Conservation (phyloP, 306 rosid genomes). For the Hippophae gyantsensis region DNA sequence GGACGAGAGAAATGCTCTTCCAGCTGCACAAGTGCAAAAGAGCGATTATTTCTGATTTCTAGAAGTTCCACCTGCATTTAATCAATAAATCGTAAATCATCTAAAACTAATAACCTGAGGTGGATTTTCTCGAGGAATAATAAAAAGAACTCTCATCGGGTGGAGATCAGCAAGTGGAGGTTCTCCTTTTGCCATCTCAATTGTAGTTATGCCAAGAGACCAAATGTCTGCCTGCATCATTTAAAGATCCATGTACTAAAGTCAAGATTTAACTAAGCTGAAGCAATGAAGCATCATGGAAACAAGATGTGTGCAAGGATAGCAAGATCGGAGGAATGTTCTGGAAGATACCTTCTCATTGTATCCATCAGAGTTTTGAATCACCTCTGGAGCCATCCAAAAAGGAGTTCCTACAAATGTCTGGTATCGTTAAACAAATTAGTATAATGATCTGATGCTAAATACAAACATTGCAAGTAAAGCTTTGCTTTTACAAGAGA, state of each 20-base stretch:
- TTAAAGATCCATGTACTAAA: conserved; percentile 26
- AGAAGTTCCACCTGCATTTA: conserved; percentile 13
- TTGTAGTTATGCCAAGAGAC: conserved; percentile 96
- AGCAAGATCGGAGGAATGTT: not conserved
- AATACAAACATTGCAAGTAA: not conserved
- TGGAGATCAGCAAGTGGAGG: conserved; percentile 99
- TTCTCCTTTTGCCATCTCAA: conserved; percentile 99
- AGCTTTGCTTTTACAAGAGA: not conserved
- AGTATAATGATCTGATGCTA: conserved; percentile 23
- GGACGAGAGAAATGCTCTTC: conserved; percentile 98
- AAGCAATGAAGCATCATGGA: conserved; percentile 6
- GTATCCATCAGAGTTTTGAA: conserved; percentile 93
- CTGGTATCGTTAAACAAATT: conserved; percentile 55
- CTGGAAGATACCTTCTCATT: conserved; percentile 73
- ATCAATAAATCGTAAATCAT: conserved; percentile 9
- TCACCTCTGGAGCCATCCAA: conserved; percentile 99
- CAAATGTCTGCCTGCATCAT: conserved; percentile 91
- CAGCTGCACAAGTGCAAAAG: conserved; percentile 47
- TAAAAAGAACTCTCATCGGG: conserved; percentile 97
- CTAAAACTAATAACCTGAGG: conserved; percentile 61
- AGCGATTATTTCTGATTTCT: conserved; percentile 12
- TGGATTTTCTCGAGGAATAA: conserved; percentile 96
- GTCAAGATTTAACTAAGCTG: conserved; percentile 10
- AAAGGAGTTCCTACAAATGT: conserved; percentile 99
- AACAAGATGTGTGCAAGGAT: conserved; percentile 9